Evolutionary conservation across 2,329 filamentous ascomycete species (phyloP), one percentile per base, ranked within the genome.

Genomic region (Exophiala sp.): DNA sequence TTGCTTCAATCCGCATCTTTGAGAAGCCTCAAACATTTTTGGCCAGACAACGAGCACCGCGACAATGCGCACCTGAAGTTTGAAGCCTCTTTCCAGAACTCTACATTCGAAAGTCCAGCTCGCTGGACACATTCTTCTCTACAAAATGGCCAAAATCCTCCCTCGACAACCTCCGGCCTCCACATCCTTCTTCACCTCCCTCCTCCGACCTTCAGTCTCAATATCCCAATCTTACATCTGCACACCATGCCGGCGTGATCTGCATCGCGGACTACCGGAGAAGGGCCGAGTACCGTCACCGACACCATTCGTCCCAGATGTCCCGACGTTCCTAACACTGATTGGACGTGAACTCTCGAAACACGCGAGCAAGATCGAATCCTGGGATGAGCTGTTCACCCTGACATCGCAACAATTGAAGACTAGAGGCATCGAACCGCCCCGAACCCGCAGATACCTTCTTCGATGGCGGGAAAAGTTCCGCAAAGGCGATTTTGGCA

Each of bases 371-470:
- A 97, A 97, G 69, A 88, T 98, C 62, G 82, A 86, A 2, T 84
- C 85, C 9, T 97, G 93, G 93, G 85, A 93, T 46, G 80, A 87
- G 4, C 81, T 98, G 39, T 97, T 97, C 77, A 83, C 83, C 39
- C 76, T 93, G 57, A 83, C 81, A 18, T 88, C 87, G 14, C 68
- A 76, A 38, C 83, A 97, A 69, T 76, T 98, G 58, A 82, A 83
- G 58, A 83, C 91, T 61, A 76, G 93, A 14, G 91, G 93, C 48
- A 77, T 97, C 56, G 91, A 97, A 66, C 88, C 89, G 11, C 79
- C 91, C 14, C 83, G 91, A 38, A 80, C 81, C 58, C 80, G 93
- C 55, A 78, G 84, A 50, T 98, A 97, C 65, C 78, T 98, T 13
- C 73, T 97, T 41, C 81, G 83, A 57, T 96, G 91, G 88, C 80